phyloP scores from a whole-genome alignment of 2,329 filamentous ascomycete species.

The Immersiporthe knoxdaviesiana region DNA sequence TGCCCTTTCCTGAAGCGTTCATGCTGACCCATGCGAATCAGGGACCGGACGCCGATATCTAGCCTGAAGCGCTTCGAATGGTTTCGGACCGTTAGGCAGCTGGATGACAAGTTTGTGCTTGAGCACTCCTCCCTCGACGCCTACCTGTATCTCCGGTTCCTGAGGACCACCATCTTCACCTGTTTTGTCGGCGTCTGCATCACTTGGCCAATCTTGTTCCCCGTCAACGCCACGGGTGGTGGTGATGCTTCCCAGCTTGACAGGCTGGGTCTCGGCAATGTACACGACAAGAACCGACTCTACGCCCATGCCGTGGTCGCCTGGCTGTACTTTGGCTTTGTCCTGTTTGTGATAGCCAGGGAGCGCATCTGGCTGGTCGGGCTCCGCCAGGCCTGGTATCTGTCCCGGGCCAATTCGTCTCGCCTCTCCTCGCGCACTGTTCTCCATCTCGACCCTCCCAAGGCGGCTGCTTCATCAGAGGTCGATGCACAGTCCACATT shows the following conservation, averaged over 20 bases:
- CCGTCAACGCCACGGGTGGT: conserved; percentile 82
- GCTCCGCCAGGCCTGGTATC: conserved; percentile 88
- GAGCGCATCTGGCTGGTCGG: conserved; percentile 95
- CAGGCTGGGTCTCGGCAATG: conserved; percentile 58
- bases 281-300: conserved; percentile 64
- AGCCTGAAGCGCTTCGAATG: conserved; percentile 30
- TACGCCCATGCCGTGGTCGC: conserved; percentile 82
- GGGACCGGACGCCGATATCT: conserved; percentile 28
- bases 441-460: conserved; percentile 85
- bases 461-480: conserved; percentile 74
- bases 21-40: conserved; percentile 5
- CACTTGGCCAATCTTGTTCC: conserved; percentile 84
- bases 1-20: neutral
- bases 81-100: conserved; percentile 26
- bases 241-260: conserved; percentile 67
- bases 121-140: conserved; percentile 92
- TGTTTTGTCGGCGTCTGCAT: conserved; percentile 80
- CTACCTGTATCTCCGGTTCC: conserved; percentile 86
- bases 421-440: conserved; percentile 90
- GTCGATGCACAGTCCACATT: conserved; percentile 76
- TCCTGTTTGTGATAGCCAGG: conserved; percentile 86
- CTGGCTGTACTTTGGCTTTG: conserved; percentile 83
- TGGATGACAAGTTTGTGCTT: conserved; percentile 46
- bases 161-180: conserved; percentile 75
- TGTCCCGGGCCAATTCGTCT: conserved; percentile 79